Evolutionary conservation across 2,329 filamentous ascomycete species (phyloP).

Genomic region (Sporothrix brasiliensis): DNA sequence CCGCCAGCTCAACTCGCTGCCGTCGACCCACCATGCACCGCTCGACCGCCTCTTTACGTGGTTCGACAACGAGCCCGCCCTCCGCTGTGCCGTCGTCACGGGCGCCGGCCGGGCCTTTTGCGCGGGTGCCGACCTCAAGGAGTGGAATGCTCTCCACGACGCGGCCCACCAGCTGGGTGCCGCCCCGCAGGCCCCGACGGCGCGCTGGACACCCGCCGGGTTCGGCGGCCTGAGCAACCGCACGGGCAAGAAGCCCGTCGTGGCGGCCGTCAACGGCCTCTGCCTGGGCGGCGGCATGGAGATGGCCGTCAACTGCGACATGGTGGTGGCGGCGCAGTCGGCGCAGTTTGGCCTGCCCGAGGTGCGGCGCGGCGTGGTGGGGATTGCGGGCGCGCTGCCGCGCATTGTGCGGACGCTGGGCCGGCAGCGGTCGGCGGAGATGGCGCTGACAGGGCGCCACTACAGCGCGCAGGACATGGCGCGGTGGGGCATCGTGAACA

Average conservation of each 20-base stretch:
- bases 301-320: conserved; percentile 72
- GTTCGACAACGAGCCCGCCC: conserved; percentile 63
- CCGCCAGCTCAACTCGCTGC: conserved; percentile 61
- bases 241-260: conserved; percentile 70
- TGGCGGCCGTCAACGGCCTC: conserved; percentile 75
- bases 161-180: conserved; percentile 30
- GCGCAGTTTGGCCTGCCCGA: conserved; percentile 72
- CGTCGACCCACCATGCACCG: conserved; percentile 51
- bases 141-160: conserved; percentile 56
- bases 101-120: conserved; percentile 67
- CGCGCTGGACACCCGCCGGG: conserved; percentile 50
- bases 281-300: conserved; percentile 78
- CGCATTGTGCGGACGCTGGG: conserved; percentile 68
- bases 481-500: conserved; percentile 71
- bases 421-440: conserved; percentile 68
- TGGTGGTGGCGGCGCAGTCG: conserved; percentile 63
- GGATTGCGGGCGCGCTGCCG: conserved; percentile 70
- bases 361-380: conserved; percentile 69
- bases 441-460: conserved; percentile 65
- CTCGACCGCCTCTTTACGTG: conserved; percentile 54
- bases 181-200: conserved; percentile 2
- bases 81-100: conserved; percentile 66
- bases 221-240: conserved; percentile 70
- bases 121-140: conserved; percentile 68
- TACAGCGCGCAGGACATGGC: conserved; percentile 63